Evolutionary conservation across 306 rosid genomes (phyloP), one percentile per base, ranked within the genome.

Genomic region (Pyrus betulifolia): DNA sequence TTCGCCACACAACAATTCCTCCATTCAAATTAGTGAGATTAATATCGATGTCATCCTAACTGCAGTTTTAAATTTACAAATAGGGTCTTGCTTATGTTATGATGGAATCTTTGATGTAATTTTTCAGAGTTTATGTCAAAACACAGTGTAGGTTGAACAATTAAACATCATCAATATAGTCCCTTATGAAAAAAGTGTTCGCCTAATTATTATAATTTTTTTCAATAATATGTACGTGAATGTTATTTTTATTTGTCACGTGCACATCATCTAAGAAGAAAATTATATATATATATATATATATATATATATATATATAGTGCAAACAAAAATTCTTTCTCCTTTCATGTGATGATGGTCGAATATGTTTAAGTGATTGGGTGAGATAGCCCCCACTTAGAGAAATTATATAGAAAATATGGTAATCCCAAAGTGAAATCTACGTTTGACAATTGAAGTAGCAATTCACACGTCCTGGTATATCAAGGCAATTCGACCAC

Each of bases 21-120:
- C 69, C 63, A 51, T 73, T 66, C 72, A 75, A 73, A 67, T 51
- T 68, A 66, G 30, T 42, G 3, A 31, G 15, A 27, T 33, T 49
- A 64, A 51, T 51, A 6, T 6, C 35, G 57, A 80, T 31, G 65
- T 78, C 67, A 62, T 61, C 40, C 68, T 45, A 69, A 49, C 51
- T 64, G 30, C 19, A 31, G 40, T 52, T 40, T 15, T 68, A 79
- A 69, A 33, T 25, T 17, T 25, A 35, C 61, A 58, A 75, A 55
- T 76, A 74, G 22, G 82, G 79, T 42, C 69, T 81, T 59, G 51
- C 13, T 67, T 38, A 49, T 83, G 76, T 83, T 62, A 67, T 82
- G 62, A 72, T 82, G 86, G 88, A 86, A 79, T 38, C 52, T 85
- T 83, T 85, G 78, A 62, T 76, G 27, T 52, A 51, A 74, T 86